phyloP scores from a whole-genome alignment of 2,329 filamentous ascomycete species.

The Colletotrichum tabaci region DNA sequence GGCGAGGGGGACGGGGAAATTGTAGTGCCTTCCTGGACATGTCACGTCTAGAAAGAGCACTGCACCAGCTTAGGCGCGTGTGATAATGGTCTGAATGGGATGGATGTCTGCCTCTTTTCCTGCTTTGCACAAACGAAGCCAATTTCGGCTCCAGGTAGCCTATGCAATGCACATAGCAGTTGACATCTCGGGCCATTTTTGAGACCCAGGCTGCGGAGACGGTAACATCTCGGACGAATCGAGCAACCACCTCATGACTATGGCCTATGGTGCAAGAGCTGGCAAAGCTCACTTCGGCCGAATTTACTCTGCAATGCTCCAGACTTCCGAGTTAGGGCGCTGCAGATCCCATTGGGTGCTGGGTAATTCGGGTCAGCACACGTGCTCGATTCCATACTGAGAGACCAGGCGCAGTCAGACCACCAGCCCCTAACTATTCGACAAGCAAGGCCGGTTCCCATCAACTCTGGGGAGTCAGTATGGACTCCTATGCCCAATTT shows the following conservation, averaged over 20 bases:
- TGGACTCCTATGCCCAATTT: neutral
- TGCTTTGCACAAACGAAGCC: no score
- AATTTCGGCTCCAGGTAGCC: no score
- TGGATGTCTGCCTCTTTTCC: neutral
- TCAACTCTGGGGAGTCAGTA: neutral
- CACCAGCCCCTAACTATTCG: neutral
- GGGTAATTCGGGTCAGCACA: neutral
- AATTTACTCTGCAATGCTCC: slow-evolving; percentile 1
- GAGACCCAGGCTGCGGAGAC: slow-evolving; percentile 7
- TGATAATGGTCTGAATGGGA: no score
- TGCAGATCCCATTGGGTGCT: neutral
- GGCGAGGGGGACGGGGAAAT: neutral
- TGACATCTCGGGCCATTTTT: neutral
- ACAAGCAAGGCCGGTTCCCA: neutral
- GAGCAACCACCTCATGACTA: slow-evolving; percentile 3
- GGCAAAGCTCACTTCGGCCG: slow-evolving; percentile 8
- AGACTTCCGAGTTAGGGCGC: neutral
- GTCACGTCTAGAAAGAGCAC: neutral
- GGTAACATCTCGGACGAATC: slow-evolving; percentile 13
- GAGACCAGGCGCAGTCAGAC: neutral
- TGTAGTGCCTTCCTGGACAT: neutral
- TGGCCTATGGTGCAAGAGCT: neutral
- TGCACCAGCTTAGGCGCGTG: neutral
- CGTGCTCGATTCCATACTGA: neutral
- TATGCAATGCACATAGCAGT: neutral